These are phyloP conservation scores for Akanthomyces lecanii DNA, from an alignment of 2,329 filamentous ascomycete species.

Conservation along the genomic window DNA sequence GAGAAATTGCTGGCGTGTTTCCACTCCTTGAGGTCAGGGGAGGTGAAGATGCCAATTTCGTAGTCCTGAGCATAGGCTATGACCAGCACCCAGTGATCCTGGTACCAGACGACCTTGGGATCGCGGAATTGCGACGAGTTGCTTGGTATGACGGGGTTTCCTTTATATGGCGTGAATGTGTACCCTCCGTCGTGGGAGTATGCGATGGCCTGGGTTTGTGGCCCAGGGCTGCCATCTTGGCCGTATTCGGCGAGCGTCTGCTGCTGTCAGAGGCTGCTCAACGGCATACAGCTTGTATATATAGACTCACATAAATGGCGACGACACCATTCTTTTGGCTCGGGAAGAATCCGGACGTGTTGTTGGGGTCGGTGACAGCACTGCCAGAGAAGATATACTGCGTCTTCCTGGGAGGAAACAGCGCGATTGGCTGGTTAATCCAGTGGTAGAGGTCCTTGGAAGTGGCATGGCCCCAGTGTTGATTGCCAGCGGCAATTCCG, in stretches of 20 bases:
- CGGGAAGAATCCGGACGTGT: constrained; percentile 63
- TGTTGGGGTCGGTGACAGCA: constrained; percentile 56
- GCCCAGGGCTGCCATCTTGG: constrained; percentile 16
- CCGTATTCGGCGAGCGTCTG: constrained; percentile 24
- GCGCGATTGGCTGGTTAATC: constrained; percentile 60
- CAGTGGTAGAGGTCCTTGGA: constrained; percentile 59
- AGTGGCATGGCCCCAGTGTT: constrained; percentile 66
- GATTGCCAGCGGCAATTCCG: constrained; percentile 48
- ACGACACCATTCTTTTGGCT: constrained; percentile 57
- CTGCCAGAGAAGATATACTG: constrained; percentile 51
- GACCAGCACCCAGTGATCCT: constrained; percentile 54
- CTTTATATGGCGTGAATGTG: constrained; percentile 54
- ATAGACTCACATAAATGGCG: constrained; percentile 37
- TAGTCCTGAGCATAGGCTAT: constrained; percentile 50
- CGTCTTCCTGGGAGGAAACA: constrained; percentile 44
- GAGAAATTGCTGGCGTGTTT: constrained; percentile 50
- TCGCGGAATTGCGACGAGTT: constrained; percentile 57
- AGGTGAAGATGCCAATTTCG: constrained; percentile 57
- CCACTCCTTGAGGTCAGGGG: constrained; percentile 56
- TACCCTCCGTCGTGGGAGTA: constrained; percentile 60
- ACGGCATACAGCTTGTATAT: constrained; percentile 27
- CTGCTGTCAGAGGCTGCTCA: constrained; percentile 22
- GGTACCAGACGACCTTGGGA: constrained; percentile 60
- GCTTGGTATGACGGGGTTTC: constrained; percentile 57
- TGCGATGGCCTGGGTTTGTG: constrained; percentile 55